A percentile compares a stretch with the other conserved stretches of the same genome.
Conservation (phyloP, 306 rosid species). For the Delonix regia region DNA sequence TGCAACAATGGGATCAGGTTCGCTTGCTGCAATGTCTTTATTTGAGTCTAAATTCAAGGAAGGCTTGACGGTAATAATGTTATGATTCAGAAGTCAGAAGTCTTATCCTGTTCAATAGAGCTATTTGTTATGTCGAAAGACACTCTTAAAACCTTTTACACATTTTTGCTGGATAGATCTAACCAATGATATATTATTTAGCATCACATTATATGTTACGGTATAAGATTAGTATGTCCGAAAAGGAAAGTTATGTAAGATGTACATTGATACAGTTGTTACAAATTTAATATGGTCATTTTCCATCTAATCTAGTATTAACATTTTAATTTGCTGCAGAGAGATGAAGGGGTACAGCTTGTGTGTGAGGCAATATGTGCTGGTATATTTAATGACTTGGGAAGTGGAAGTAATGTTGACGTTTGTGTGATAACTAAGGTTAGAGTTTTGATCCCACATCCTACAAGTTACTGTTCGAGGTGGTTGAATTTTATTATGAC, state of each 20-base stretch:
- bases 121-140: background rate
- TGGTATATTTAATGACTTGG: slow-evolving; percentile 94
- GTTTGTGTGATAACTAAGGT: slow-evolving; percentile 97
- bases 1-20: slow-evolving; percentile 63
- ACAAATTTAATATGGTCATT: background rate
- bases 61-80: slow-evolving; percentile 50
- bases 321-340: slow-evolving; percentile 51
- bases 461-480: slow-evolving; percentile 19
- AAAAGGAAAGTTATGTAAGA: background rate
- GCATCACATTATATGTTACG: background rate
- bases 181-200: background rate
- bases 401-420: slow-evolving; percentile 97
- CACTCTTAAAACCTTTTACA: background rate
- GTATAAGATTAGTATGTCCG: background rate
- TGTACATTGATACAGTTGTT: background rate
- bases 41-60: slow-evolving; percentile 70
- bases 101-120: background rate
- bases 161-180: background rate
- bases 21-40: slow-evolving; percentile 57
- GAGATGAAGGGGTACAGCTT: slow-evolving; percentile 77
- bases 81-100: slow-evolving; percentile 19
- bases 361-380: slow-evolving; percentile 89
- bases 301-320: background rate
- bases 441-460: slow-evolving; percentile 31
- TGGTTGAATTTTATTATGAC: slow-evolving; percentile 15